Conservation (phyloP, 2,329 filamentous ascomycete genomes). For the Cucurbitaria berberidis region DNA sequence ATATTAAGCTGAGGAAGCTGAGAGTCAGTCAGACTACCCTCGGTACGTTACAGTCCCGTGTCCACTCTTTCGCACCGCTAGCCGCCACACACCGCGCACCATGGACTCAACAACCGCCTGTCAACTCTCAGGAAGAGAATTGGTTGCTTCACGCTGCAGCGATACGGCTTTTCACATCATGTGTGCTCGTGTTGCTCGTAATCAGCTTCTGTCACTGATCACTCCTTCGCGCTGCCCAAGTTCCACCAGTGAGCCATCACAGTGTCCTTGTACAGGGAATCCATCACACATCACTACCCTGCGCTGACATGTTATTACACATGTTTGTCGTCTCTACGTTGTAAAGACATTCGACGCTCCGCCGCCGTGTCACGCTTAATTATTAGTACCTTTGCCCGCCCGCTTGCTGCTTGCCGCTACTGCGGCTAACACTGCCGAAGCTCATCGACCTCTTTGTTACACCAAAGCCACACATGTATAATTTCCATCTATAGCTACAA, state of each 20-base stretch:
- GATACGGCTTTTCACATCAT: slow-evolving; percentile 7
- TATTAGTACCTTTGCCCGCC: neutral
- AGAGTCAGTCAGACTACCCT: slow-evolving; percentile 14
- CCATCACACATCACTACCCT: slow-evolving; percentile 6
- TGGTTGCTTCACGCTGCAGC: neutral
- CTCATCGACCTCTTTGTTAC: neutral
- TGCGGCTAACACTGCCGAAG: slow-evolving; percentile 1
- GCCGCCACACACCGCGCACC: neutral
- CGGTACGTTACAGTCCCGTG: slow-evolving; percentile 23
- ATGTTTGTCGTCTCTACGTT: no score
- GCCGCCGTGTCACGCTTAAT: slow-evolving; percentile 14
- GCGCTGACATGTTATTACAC: no score
- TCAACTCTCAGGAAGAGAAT: neutral
- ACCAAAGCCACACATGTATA: slow-evolving; percentile 5
- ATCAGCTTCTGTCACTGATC: slow-evolving; percentile 1
- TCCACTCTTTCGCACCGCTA: slow-evolving; percentile 2
- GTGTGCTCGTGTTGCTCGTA: slow-evolving; percentile 14
- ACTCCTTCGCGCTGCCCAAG: neutral
- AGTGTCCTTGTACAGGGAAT: neutral
- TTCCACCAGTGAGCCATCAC: slow-evolving; percentile 5
- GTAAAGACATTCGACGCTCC: neutral
- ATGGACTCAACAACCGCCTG: neutral
- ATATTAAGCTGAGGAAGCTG: slow-evolving; percentile 30
- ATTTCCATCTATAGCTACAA: neutral
- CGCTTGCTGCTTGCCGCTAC: slow-evolving; percentile 3